These are phyloP conservation scores for Gossypium armourianum DNA, from an alignment of 441 rosid genomes.

Conservation along the genomic window DNA sequence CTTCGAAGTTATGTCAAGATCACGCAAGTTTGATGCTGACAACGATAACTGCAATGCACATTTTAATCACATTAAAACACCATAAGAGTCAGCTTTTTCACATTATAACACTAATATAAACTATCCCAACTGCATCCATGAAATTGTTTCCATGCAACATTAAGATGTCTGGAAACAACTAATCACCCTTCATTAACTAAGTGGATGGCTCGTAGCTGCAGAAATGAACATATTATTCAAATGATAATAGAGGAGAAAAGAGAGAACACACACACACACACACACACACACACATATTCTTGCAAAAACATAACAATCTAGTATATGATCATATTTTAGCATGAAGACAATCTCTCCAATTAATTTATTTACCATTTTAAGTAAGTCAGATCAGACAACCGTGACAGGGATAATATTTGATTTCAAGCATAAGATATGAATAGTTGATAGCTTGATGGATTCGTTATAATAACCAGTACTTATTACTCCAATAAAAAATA, in stretches of 20 bases:
- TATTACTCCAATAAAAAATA: background rate
- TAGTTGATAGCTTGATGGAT: background rate
- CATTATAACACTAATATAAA: background rate
- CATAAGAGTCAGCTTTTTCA: background rate
- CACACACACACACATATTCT: background rate
- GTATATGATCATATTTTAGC: background rate
- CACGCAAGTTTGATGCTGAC: constrained; percentile 58
- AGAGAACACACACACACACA: background rate
- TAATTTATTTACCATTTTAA: background rate
- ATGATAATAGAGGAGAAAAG: background rate
- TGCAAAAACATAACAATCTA: background rate
- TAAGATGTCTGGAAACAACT: too few species aligned
- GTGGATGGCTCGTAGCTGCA: too few species aligned
- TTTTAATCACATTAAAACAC: constrained; percentile 7
- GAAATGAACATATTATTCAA: too few species aligned
- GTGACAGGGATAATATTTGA: background rate
- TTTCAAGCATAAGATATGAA: background rate
- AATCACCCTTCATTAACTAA: too few species aligned
- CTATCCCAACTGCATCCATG: background rate
- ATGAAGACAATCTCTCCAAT: background rate
- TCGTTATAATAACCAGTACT: background rate
- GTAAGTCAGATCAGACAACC: background rate
- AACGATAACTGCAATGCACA: constrained; percentile 44
- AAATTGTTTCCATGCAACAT: background rate
- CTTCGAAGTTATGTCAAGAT: constrained; percentile 66